Conservation (phyloP, 2,329 filamentous ascomycete genomes). For the Cercospora sesami region DNA sequence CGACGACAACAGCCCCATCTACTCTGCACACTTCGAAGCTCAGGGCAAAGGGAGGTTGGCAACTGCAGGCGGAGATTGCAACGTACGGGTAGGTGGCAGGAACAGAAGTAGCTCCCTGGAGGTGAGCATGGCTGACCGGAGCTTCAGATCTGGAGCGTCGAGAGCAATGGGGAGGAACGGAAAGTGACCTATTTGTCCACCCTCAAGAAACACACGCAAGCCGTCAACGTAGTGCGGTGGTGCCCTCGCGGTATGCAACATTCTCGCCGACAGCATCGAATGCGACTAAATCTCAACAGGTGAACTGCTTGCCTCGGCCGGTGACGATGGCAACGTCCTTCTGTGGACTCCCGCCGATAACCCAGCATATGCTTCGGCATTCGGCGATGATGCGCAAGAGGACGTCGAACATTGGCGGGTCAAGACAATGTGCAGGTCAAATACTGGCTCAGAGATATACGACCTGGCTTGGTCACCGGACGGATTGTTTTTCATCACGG, state of each 20-base stretch:
- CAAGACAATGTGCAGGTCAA: slow-evolving; percentile 96
- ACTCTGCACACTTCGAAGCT: slow-evolving; percentile 95
- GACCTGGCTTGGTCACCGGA: slow-evolving; percentile 99
- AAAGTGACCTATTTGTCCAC: slow-evolving; percentile 92
- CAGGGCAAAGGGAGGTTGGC: slow-evolving; percentile 87
- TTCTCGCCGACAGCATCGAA: not conserved
- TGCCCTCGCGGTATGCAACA: slow-evolving; percentile 74
- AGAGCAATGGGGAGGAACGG: slow-evolving; percentile 78
- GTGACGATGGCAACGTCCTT: slow-evolving; percentile 95
- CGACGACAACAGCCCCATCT: slow-evolving; percentile 93
- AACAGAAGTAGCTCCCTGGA: not conserved
- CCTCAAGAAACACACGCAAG: slow-evolving; percentile 89
- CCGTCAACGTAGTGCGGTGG: slow-evolving; percentile 97
- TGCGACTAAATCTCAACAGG: slow-evolving; percentile 54
- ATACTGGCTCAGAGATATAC: slow-evolving; percentile 87
- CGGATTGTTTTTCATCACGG: slow-evolving; percentile 91
- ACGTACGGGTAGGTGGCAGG: slow-evolving; percentile 73
- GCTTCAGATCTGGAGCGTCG: slow-evolving; percentile 82
- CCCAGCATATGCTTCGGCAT: slow-evolving; percentile 60
- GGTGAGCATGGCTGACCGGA: not conserved
- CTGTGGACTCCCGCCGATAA: slow-evolving; percentile 90
- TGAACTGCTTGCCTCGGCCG: slow-evolving; percentile 89
- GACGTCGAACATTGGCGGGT: slow-evolving; percentile 97
- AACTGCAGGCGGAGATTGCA: slow-evolving; percentile 93
- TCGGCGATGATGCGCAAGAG: slow-evolving; percentile 82